phyloP scores from a whole-genome alignment of 805 yeast genomes.

The Jamesozyma piceae region DNA sequence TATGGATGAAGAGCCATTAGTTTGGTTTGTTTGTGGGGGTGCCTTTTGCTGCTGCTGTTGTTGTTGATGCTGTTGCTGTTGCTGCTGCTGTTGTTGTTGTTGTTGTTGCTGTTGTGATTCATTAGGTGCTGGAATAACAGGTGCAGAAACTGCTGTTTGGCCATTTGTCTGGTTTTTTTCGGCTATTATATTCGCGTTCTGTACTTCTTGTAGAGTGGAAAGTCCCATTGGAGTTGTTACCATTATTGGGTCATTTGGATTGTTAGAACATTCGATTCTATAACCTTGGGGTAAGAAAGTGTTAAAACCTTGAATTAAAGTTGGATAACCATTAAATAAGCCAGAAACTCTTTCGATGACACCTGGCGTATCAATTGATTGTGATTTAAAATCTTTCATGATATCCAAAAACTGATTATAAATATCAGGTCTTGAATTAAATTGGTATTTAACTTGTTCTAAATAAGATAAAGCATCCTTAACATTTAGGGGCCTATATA shows the following conservation, averaged over 20 bases:
- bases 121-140: too few species aligned
- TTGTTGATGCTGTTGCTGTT: background rate
- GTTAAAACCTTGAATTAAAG: conserved; percentile 91
- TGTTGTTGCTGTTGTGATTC: too few species aligned
- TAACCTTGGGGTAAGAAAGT: conserved; percentile 97
- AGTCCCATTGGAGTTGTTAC: conserved; percentile 96
- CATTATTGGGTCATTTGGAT: conserved; percentile 83
- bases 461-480: conserved; percentile 91
- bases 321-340: conserved; percentile 85
- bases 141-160: too few species aligned
- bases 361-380: conserved; percentile 94
- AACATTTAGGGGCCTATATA: conserved; percentile 79
- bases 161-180: background rate
- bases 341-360: conserved; percentile 92
- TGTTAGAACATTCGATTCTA: conserved; percentile 79
- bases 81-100: background rate
- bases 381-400: conserved; percentile 97
- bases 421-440: conserved; percentile 86
- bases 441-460: conserved; percentile 91
- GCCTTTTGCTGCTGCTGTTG: background rate
- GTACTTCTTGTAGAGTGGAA: conserved; percentile 5
- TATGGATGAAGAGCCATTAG: conserved; percentile 1
- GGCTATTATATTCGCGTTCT: background rate
- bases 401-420: conserved; percentile 93
- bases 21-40: background rate